Conservation (phyloP, 441 rosid genomes). For the Euphorbia celastroides region DNA sequence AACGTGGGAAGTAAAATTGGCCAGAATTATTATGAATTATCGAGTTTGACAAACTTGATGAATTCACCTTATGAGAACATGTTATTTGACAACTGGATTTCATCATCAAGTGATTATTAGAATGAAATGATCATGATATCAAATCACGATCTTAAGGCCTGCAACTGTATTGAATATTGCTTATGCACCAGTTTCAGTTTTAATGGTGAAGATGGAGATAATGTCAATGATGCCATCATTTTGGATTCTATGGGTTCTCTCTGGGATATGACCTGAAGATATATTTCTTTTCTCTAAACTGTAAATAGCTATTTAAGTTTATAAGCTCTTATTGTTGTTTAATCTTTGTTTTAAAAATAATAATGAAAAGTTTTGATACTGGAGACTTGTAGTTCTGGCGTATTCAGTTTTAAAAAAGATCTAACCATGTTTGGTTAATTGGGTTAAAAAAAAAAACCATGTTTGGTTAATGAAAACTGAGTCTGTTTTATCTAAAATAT, state of each 20-base stretch:
- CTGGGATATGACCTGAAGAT: constrained; percentile 41
- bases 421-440: too few relatives aligned
- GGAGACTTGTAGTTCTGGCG: too few relatives aligned
- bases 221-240: constrained; percentile 15
- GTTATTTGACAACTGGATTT: constrained; percentile 45
- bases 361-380: too few relatives aligned
- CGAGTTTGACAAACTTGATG: constrained; percentile 25
- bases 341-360: too few relatives aligned
- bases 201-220: constrained; percentile 33
- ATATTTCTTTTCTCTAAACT: neutral
- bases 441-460: too few relatives aligned
- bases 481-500: too few relatives aligned
- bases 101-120: constrained; percentile 29
- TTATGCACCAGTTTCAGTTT: constrained; percentile 23
- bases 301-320: too few relatives aligned
- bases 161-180: constrained; percentile 19
- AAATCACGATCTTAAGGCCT: too few relatives aligned
- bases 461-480: too few relatives aligned
- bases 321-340: too few relatives aligned
- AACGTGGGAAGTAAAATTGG: constrained; percentile 8
- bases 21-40: too few relatives aligned
- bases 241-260: constrained; percentile 39
- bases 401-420: too few relatives aligned
- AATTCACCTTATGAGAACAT: constrained; percentile 52
- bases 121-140: constrained; percentile 19